Evolutionary conservation across 441 rosid species (phyloP), one percentile per base, ranked within the genome.

Genomic region (Theobroma grandiflorum): DNA sequence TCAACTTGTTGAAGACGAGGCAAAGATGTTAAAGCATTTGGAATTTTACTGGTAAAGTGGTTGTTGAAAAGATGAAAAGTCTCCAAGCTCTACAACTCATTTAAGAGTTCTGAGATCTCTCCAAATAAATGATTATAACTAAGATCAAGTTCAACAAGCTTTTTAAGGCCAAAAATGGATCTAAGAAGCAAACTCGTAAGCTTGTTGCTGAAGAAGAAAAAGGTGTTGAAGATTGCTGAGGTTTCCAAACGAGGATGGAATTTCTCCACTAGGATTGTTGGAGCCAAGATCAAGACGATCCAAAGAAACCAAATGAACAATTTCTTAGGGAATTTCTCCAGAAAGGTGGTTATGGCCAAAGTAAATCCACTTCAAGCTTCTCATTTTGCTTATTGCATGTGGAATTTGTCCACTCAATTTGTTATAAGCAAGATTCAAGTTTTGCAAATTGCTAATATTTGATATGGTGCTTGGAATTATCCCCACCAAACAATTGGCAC

Each of bases 11-110:
- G 31, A 26, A 26, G 31, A 26, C 31, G 31, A 26, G 31, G 31
- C 31, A 26, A 26, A 26, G 31, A 26, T 26, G 31, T 1, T 26
- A 26, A 1, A 26, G 31, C 31, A 26, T 57, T 9, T 0, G 97
- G 97, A 53, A 95, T 87, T 72, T 77, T 87, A 2, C 96, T 97
- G 2, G 87, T 78, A 22, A 95, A 81, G 81, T 88, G 85, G 88
- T 95, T 95, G 50, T 95, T 91, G 84, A 95, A 95, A 65, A 95
- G 98, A 78, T 95, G 98, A 72, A 95, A 91, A 78, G 93, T 85
- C 82, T 93, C 91, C 85, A 95, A 77, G 59, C 79, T 90, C 70
- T 90, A 86, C 76, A 95, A 50, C 76, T 87, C 89, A 69, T 66
- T 43, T 14, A 95, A 61, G 12, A 74, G 81, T 73, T 92, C 93